A percentile compares a stretch with the other conserved stretches of the same genome.
Conservation (phyloP, 495 filamentous ascomycete genomes). For the Aspergillus mulundensis region DNA sequence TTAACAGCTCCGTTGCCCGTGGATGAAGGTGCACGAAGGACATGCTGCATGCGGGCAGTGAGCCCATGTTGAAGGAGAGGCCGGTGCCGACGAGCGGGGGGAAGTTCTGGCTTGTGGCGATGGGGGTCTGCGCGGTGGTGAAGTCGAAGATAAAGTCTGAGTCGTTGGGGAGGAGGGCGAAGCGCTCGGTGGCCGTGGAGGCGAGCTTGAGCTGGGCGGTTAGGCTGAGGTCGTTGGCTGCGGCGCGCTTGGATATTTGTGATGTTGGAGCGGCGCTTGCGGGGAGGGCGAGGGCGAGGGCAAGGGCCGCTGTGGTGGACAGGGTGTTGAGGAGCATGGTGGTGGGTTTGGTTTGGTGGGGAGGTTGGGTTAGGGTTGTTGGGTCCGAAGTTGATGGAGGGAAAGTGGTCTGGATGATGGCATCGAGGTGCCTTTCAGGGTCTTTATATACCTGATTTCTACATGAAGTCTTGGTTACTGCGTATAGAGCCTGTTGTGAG, state of each 20-base stretch:
- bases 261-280: slow-evolving; percentile 17
- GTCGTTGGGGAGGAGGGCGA: slow-evolving; percentile 32
- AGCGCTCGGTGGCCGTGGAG: slow-evolving; percentile 31
- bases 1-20: neutral
- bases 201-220: slow-evolving; percentile 24
- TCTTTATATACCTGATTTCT: too few relatives aligned
- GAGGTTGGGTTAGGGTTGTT: too few relatives aligned
- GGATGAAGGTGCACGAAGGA: slow-evolving; percentile 40
- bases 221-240: slow-evolving; percentile 19
- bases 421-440: too few relatives aligned
- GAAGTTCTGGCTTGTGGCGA: slow-evolving; percentile 24
- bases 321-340: slow-evolving; percentile 18
- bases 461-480: too few relatives aligned
- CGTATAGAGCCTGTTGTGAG: neutral
- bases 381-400: too few relatives aligned
- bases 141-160: slow-evolving; percentile 45
- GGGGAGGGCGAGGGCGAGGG: slow-evolving; percentile 14
- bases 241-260: slow-evolving; percentile 11
- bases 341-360: neutral
- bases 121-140: slow-evolving; percentile 11
- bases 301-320: slow-evolving; percentile 4
- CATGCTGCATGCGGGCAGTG: slow-evolving; percentile 42
- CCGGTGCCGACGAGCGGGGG: slow-evolving; percentile 18
- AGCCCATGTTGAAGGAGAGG: slow-evolving; percentile 23
- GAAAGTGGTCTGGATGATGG: too few relatives aligned